Conservation (phyloP, 345 rosid species). For the Streptanthus diversifolius region DNA sequence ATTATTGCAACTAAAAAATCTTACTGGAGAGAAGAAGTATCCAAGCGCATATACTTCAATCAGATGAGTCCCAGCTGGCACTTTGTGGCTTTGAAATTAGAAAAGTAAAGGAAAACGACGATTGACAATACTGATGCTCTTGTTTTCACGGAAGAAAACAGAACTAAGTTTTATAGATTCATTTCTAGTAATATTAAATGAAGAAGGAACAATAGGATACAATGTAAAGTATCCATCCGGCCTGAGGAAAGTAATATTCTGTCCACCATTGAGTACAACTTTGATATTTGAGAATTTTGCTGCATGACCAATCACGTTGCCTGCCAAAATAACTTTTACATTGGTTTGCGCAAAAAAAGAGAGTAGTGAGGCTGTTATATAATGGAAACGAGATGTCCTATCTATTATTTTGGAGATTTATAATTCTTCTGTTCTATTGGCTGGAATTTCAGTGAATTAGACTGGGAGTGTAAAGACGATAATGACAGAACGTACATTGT, state of each 20-base stretch:
- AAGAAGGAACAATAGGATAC: constrained; percentile 47
- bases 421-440: too few species aligned
- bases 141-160: background rate
- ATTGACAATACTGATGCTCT: background rate
- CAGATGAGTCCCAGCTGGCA: constrained; percentile 92
- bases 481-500: background rate
- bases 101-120: constrained; percentile 49
- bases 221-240: constrained; percentile 98
- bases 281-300: constrained; percentile 70
- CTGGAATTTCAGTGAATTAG: too few species aligned
- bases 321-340: constrained; percentile 23
- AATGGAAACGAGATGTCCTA: constrained; percentile 2
- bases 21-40: constrained; percentile 92
- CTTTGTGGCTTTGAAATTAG: constrained; percentile 57
- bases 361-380: background rate
- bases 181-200: background rate
- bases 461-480: background rate
- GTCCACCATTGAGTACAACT: constrained; percentile 87
- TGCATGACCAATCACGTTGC: constrained; percentile 47
- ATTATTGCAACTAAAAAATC: constrained; percentile 21
- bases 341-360: constrained; percentile 6
- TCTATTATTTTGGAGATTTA: too few species aligned
- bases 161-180: background rate
- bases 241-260: constrained; percentile 62
- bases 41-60: constrained; percentile 87